Conservation (phyloP, 2,329 filamentous ascomycete genomes). For the Simplicillium aogashimaense region DNA sequence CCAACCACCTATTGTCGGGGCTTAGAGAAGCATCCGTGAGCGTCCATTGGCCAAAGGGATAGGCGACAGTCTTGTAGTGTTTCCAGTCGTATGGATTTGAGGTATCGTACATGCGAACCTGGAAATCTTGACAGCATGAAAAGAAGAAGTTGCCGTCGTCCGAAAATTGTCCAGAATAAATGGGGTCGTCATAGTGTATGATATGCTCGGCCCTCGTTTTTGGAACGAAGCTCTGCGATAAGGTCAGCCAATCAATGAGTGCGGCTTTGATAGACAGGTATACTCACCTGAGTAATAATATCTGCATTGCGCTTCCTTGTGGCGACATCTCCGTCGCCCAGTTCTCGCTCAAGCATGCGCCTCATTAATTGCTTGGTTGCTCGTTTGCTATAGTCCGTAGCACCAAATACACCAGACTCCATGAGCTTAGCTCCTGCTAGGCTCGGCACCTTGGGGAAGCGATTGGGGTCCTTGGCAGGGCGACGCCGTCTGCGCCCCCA, state of each 20-base stretch:
- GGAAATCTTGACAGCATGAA: constrained; percentile 83
- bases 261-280: not conserved
- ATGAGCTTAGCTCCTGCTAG: constrained; percentile 69
- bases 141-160: constrained; percentile 98
- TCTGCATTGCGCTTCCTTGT: constrained; percentile 50
- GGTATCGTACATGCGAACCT: constrained; percentile 94
- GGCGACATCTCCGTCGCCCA: constrained; percentile 57
- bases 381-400: constrained; percentile 44
- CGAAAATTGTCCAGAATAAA: constrained; percentile 94
- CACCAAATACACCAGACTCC: constrained; percentile 72
- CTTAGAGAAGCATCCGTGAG: constrained; percentile 88
- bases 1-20: constrained; percentile 84
- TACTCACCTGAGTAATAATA: constrained; percentile 56
- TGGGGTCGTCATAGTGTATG: constrained; percentile 75
- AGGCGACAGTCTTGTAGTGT: constrained; percentile 84
- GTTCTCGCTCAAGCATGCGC: constrained; percentile 69
- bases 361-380: constrained; percentile 53
- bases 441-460: constrained; percentile 79
- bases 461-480: constrained; percentile 36
- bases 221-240: constrained; percentile 60
- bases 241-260: constrained; percentile 4
- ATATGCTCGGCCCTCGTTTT: constrained; percentile 71
- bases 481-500: constrained; percentile 34
- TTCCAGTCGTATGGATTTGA: constrained; percentile 92
- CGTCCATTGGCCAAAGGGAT: constrained; percentile 87